Evolutionary conservation across 2,329 filamentous ascomycete species (phyloP).

Genomic region (Cytospora piceae): DNA sequence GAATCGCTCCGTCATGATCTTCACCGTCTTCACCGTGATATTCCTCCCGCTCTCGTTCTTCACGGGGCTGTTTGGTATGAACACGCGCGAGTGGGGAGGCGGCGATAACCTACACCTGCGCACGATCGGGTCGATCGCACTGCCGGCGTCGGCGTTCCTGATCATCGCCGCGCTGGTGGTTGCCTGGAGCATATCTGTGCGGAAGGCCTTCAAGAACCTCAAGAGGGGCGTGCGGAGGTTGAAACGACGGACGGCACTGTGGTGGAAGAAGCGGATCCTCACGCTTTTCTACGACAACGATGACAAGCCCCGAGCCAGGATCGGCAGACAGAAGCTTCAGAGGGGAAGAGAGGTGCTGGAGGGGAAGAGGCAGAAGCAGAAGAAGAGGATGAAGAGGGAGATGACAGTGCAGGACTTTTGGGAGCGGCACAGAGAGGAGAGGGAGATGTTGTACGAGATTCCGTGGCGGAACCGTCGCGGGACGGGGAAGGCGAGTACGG

Average conservation of each 20-base stretch:
- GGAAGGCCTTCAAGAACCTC: slow-evolving; percentile 5
- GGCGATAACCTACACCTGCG: slow-evolving; percentile 1
- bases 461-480: slow-evolving; percentile 13
- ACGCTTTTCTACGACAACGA: background rate
- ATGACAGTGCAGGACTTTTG: slow-evolving; percentile 23
- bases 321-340: background rate
- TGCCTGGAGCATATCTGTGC: slow-evolving; percentile 17
- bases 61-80: slow-evolving; percentile 34
- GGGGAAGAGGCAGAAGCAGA: slow-evolving; percentile 12
- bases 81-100: slow-evolving; percentile 28
- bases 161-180: slow-evolving; percentile 7
- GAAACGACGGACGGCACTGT: background rate
- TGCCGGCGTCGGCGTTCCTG: slow-evolving; percentile 13
- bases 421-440: slow-evolving; percentile 21
- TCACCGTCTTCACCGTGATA: slow-evolving; percentile 40
- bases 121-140: slow-evolving; percentile 22
- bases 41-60: slow-evolving; percentile 36
- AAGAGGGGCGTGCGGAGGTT: background rate
- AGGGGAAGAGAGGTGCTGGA: background rate
- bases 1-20: slow-evolving; percentile 39
- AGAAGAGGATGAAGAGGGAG: slow-evolving; percentile 18
- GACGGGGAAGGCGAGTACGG: slow-evolving; percentile 2
- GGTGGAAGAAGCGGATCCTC: slow-evolving; percentile 5
- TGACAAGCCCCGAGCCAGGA: background rate
- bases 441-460: slow-evolving; percentile 17